phyloP scores from a whole-genome alignment of 768 basidiomycete genomes.

The Ramaria rubella region DNA sequence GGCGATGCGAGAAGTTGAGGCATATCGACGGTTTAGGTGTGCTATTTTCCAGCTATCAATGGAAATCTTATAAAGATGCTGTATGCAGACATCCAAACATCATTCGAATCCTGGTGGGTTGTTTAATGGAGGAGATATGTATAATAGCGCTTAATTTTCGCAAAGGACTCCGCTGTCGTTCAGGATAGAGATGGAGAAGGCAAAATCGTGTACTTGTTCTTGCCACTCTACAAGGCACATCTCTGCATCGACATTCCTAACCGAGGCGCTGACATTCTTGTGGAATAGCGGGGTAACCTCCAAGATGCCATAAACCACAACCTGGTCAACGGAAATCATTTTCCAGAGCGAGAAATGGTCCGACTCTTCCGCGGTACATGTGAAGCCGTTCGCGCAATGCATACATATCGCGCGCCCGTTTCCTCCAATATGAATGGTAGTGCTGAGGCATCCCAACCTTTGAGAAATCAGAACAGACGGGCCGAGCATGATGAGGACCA shows the following conservation, averaged over 20 bases:
- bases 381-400: constrained; percentile 91
- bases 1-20: constrained; percentile 85
- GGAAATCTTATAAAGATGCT: background rate
- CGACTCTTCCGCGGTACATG: constrained; percentile 91
- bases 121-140: background rate
- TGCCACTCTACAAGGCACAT: constrained; percentile 82
- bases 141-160: constrained; percentile 9
- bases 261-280: background rate
- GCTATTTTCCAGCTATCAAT: background rate
- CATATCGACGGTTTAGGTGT: constrained; percentile 90
- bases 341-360: constrained; percentile 85
- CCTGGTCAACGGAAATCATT: constrained; percentile 72
- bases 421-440: background rate
- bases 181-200: constrained; percentile 92
- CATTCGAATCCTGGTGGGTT: constrained; percentile 78
- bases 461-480: background rate
- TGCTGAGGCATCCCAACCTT: background rate
- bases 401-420: constrained; percentile 64
- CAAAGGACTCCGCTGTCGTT: constrained; percentile 85
- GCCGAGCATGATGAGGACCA: constrained; percentile 40
- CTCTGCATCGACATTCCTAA: background rate
- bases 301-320: constrained; percentile 92
- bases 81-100: constrained; percentile 82
- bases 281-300: constrained; percentile 72
- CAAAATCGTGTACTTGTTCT: constrained; percentile 92